Base-by-base conservation (phyloP, 306 rosid species). In the Cicer pinnatifidum region DNA sequence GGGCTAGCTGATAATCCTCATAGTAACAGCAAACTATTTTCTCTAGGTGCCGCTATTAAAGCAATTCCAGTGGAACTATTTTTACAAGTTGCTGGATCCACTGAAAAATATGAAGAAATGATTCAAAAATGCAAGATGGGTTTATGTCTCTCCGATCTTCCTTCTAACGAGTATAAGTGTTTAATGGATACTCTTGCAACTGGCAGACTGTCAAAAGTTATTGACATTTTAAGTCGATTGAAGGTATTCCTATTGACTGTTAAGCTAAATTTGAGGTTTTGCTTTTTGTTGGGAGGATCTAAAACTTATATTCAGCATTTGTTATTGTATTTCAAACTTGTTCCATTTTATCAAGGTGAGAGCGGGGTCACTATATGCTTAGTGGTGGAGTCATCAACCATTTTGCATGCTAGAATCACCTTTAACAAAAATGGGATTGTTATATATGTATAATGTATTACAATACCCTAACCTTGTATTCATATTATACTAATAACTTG, bases 51-150 rank as follows among this genome's bases (percentile, higher is more conserved):
- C 79, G 82, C 89, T 72, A 78, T 91, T 40, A 87, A 78, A 84
- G 93, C 85, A 20, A 88, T 94, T 77, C 92, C 98, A 44, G 56
- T 94, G 76, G 98, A 94, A 86, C 84, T 94, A 78, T 94, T 91
- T 81, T 83, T 89, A 80, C 96, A 94, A 89, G 92, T 94, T 79
- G 98, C 83, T 35, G 98, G 98, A 37, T 86, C 96, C 62, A 75
- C 87, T 77, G 37, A 82, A 70, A 91, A 78, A 37, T 75, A 83
- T 78, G 91, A 87, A 78, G 89, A 81, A 77, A 85, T 94, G 96
- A 69, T 91, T 79, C 89, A 91, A 70, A 94, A 84, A 82, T 91
- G 98, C 87, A 94, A 87, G 91, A 82, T 78, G 85, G 86, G 92
- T 53, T 78, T 89, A 72, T 75, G 85, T 63, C 96, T 94, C 63